A percentile compares a stretch with the other conserved stretches of the same genome.
Evolutionary conservation across 2,329 filamentous ascomycete genomes (phyloP).

Genomic region (Sordariomycetes sp.): DNA sequence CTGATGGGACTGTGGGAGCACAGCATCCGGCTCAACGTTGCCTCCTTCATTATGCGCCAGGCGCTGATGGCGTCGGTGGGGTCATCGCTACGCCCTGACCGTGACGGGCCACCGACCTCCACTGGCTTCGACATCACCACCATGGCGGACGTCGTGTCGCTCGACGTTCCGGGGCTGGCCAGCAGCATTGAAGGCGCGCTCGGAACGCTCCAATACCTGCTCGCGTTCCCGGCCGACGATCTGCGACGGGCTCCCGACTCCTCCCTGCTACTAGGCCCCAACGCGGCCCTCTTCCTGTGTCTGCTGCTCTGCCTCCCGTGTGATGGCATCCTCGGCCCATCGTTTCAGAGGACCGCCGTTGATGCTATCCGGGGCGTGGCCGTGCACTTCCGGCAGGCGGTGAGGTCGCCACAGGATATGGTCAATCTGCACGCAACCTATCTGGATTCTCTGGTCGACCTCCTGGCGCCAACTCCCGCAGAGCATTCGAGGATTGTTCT

Average conservation of each 20-base stretch:
- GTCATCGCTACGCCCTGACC: neutral
- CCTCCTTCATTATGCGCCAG: constrained; percentile 9
- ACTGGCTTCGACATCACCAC: neutral
- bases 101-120: neutral
- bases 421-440: neutral
- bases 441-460: constrained; percentile 1
- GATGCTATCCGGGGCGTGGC: constrained; percentile 6
- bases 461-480: neutral
- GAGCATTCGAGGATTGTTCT: neutral
- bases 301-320: constrained; percentile 8
- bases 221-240: constrained; percentile 7
- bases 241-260: constrained; percentile 8
- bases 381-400: constrained; percentile 3
- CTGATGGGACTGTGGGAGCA: constrained; percentile 9
- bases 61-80: constrained; percentile 5
- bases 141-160: neutral
- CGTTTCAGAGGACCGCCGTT: constrained; percentile 8
- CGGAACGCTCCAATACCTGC: constrained; percentile 6
- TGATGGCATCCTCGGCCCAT: constrained; percentile 7
- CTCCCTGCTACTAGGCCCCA: constrained; percentile 8
- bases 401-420: constrained; percentile 9
- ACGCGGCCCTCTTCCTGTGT: constrained; percentile 8
- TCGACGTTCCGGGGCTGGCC: neutral
- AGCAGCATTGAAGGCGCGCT: constrained; percentile 2
- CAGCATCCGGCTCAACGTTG: constrained; percentile 9